Evolutionary conservation across 805 yeast genomes (phyloP).

Genomic region (Wickerhamomyces canadensis): DNA sequence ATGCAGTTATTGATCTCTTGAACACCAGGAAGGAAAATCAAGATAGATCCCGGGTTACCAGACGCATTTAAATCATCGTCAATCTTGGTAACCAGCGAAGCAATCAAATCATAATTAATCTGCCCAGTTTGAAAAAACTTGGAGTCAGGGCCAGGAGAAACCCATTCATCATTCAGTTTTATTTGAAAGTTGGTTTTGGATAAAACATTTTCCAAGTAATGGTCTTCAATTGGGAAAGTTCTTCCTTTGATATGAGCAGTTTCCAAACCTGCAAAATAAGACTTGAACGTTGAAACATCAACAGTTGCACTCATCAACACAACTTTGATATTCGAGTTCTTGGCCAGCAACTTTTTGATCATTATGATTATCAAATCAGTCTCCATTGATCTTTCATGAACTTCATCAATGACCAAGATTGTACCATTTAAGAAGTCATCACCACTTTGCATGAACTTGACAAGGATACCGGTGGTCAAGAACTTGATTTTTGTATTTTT

Average conservation of each 20-base stretch:
- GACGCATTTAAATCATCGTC: slow-evolving; percentile 41
- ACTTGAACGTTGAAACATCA: slow-evolving; percentile 57
- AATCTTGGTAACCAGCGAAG: slow-evolving; percentile 46
- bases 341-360: slow-evolving; percentile 52
- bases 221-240: slow-evolving; percentile 84
- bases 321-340: slow-evolving; percentile 49
- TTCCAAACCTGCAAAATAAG: slow-evolving; percentile 55
- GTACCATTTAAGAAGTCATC: slow-evolving; percentile 43
- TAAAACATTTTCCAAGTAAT: slow-evolving; percentile 64
- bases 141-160: slow-evolving; percentile 60
- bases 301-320: slow-evolving; percentile 95
- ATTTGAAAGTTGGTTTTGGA: slow-evolving; percentile 52
- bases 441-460: slow-evolving; percentile 69
- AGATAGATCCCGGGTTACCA: slow-evolving; percentile 60
- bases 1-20: slow-evolving; percentile 75
- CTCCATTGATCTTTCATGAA: slow-evolving; percentile 93
- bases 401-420: slow-evolving; percentile 84
- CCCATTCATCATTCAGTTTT: slow-evolving; percentile 32
- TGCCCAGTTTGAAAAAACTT: slow-evolving; percentile 59
- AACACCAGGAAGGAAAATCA: slow-evolving; percentile 86
- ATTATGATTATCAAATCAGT: slow-evolving; percentile 80
- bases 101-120: slow-evolving; percentile 70
- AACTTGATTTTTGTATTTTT: slow-evolving; percentile 68
- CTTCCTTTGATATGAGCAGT: slow-evolving; percentile 87
- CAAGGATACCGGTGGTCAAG: slow-evolving; percentile 87